Evolutionary conservation across 2,329 filamentous ascomycete genomes (phyloP).

Genomic region (Didymella glomerata): DNA sequence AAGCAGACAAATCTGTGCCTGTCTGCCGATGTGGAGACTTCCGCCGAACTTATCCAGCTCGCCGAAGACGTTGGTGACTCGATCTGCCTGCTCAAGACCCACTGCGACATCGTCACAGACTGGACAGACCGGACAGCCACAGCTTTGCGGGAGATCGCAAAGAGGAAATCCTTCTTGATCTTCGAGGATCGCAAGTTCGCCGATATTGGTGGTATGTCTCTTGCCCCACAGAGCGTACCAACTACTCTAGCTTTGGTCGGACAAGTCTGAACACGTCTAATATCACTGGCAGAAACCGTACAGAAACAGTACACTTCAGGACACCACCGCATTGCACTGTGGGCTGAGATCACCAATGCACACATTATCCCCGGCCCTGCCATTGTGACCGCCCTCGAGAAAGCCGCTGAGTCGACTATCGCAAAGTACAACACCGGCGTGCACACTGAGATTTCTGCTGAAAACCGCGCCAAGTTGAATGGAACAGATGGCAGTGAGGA

Average conservation of each 20-base stretch:
- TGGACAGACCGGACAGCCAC: slow-evolving; percentile 65
- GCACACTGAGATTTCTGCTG: slow-evolving; percentile 59
- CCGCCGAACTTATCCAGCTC: slow-evolving; percentile 63
- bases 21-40: slow-evolving; percentile 66
- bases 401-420: slow-evolving; percentile 59
- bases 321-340: slow-evolving; percentile 60
- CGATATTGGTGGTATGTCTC: slow-evolving; percentile 62
- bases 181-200: slow-evolving; percentile 66
- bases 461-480: slow-evolving; percentile 32
- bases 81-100: slow-evolving; percentile 68
- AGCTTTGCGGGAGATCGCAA: slow-evolving; percentile 58
- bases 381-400: slow-evolving; percentile 60
- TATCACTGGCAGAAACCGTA: slow-evolving; percentile 57
- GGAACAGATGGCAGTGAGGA: slow-evolving; percentile 43
- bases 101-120: slow-evolving; percentile 69
- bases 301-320: slow-evolving; percentile 64
- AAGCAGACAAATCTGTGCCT: slow-evolving; percentile 63
- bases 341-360: slow-evolving; percentile 63
- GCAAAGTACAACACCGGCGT: slow-evolving; percentile 61
- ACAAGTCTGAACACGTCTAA: slow-evolving; percentile 10
- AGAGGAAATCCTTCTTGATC: slow-evolving; percentile 60
- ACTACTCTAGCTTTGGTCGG: neutral
- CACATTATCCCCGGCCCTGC: slow-evolving; percentile 63
- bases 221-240: slow-evolving; percentile 5
- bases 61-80: slow-evolving; percentile 67